Base-by-base conservation (phyloP, 257 asterid genomes). In the Solanum appendiculatum region DNA sequence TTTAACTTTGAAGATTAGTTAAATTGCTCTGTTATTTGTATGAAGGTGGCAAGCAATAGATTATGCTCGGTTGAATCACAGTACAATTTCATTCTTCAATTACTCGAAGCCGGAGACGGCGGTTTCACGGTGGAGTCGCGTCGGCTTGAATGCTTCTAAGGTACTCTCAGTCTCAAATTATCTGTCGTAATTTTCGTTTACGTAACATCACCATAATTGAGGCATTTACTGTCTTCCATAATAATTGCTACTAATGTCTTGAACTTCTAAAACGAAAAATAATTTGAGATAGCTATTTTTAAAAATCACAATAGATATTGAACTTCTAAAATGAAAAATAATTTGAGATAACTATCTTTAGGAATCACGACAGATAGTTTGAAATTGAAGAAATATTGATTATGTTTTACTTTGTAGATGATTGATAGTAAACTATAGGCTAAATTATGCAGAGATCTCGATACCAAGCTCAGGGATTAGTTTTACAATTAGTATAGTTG, bases 11-110 rank as follows among this genome's bases (percentile, higher is more conserved):
- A 13, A 27, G 5, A 27, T 66, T 27, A 66, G 5, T 66, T 27
- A 63, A 63, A n/a, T 63, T 63, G 6, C 2, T 21, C 5, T 56
- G 5, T 85, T 68, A 51, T 89, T 90, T 84, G 70, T 74, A 73
- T 91, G 89, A 83, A 95, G 99, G 99, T 95, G 98, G 98, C 96
- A 90, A 90, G 98, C 96, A 20, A 83, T 97, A 27, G 97, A 96
- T 89, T 96, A 88, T 84, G 99, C 98, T 9, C 91, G 98, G 85
- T 89, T 96, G 80, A 96, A 93, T 86, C 96, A 91, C 93, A 96
- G 94, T 86, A 95, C 99, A 39, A 80, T 95, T 86, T 97, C 99
- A 9, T 96, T 93, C 93, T 95, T 97, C 92, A 92, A 97, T 90
- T 94, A 92, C 92, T 46, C 74, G 90, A 97, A 96, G 90, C 99